A percentile compares a stretch with the other conserved stretches of the same genome.
Conservation (phyloP, 1,284 basidiomycete species). For the Austroboletus niveus region DNA sequence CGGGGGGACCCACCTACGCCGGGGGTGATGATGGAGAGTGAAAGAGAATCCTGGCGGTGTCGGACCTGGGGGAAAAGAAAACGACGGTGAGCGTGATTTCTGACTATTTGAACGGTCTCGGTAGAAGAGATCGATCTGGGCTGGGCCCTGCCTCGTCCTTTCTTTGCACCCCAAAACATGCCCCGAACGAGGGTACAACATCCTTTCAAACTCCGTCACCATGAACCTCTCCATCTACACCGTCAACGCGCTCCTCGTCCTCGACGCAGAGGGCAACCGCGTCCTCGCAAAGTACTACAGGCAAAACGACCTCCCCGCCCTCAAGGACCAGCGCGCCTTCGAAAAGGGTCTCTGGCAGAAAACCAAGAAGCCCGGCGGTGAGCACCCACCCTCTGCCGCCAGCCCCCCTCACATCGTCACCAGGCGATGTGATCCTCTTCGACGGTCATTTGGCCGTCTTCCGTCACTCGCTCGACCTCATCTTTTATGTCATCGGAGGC, state of each 20-base stretch:
- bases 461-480: constrained; percentile 92
- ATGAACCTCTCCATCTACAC: constrained; percentile 86
- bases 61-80: background rate
- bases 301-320: constrained; percentile 56
- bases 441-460: constrained; percentile 92
- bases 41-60: background rate
- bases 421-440: constrained; percentile 94
- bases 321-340: constrained; percentile 94
- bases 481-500: constrained; percentile 92
- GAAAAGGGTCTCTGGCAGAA: constrained; percentile 97
- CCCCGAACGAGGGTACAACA: constrained; percentile 3
- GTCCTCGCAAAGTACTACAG: constrained; percentile 96
- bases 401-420: constrained; percentile 2
- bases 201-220: constrained; percentile 24
- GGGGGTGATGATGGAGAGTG: background rate
- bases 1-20: background rate
- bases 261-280: constrained; percentile 93
- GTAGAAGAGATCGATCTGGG: constrained; percentile 16
- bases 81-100: background rate
- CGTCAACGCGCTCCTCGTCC: constrained; percentile 83
- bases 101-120: constrained; percentile 11
- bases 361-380: constrained; percentile 88
- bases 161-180: constrained; percentile 20
- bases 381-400: constrained; percentile 28
- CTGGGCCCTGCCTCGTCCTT: background rate